phyloP scores from a whole-genome alignment of 2,329 filamentous ascomycete genomes.

The Xylariales sp. region DNA sequence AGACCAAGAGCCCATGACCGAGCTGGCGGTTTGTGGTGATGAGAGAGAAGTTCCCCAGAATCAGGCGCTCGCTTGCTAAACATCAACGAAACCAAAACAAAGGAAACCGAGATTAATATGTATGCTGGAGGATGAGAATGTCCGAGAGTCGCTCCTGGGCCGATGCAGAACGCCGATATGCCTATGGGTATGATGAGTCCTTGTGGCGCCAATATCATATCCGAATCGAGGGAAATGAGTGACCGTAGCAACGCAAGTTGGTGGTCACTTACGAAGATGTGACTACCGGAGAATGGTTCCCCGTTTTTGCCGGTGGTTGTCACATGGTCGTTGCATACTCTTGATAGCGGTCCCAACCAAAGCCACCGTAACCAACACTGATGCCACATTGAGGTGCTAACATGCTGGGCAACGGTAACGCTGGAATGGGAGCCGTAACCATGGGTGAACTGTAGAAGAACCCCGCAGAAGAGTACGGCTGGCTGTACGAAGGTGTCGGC shows the following conservation, averaged over 20 bases:
- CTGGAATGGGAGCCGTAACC: conserved; percentile 67
- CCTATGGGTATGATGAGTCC: conserved; percentile 19
- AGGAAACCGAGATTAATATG: conserved; percentile 20
- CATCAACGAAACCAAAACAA: conserved; percentile 24
- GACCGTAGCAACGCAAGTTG: conserved; percentile 19
- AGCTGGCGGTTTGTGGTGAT: conserved; percentile 43
- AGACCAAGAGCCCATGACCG: conserved; percentile 40
- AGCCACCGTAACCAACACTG: conserved; percentile 68
- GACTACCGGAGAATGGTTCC: conserved; percentile 42
- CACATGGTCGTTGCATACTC: conserved; percentile 87
- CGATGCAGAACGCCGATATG: conserved; percentile 32
- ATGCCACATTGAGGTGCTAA: conserved; percentile 80
- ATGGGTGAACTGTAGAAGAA: conserved; percentile 78
- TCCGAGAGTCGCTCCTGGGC: conserved; percentile 24
- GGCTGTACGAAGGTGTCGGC: conserved; percentile 74
- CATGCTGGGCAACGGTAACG: conserved; percentile 81
- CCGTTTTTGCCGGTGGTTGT: conserved; percentile 52
- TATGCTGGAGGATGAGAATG: conserved; percentile 18
- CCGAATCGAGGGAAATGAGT: conserved; percentile 17
- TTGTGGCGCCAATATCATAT: conserved; percentile 19
- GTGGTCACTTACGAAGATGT: conserved; percentile 32
- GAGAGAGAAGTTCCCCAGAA: conserved; percentile 23
- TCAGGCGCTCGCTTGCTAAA: conserved; percentile 37
- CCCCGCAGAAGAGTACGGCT: conserved; percentile 68
- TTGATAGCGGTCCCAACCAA: conserved; percentile 82